phyloP scores from a whole-genome alignment of 495 filamentous ascomycete genomes.

The Zalerion maritima region DNA sequence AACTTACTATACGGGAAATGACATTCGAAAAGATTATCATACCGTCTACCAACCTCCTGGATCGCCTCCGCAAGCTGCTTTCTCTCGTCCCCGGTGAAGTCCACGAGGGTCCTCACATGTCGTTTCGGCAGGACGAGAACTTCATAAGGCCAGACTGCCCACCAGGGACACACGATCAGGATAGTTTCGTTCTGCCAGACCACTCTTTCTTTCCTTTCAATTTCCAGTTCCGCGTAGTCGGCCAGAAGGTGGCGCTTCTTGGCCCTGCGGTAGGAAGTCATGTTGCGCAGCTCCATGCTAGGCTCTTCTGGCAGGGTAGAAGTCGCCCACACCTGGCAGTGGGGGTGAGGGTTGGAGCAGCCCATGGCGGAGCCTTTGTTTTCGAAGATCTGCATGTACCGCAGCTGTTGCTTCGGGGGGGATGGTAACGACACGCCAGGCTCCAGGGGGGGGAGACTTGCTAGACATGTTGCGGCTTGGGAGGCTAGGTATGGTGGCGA shows the following conservation, averaged over 20 bases:
- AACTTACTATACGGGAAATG: constrained; percentile 77
- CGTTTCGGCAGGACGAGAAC: constrained; percentile 75
- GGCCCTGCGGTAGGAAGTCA: constrained; percentile 59
- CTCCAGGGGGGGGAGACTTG: constrained; percentile 25
- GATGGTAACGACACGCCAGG: no score
- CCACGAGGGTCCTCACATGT: constrained; percentile 68
- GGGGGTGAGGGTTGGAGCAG: constrained; percentile 95
- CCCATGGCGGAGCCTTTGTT: constrained; percentile 98
- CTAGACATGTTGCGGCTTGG: no score
- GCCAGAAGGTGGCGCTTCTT: constrained; percentile 58
- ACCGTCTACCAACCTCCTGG: constrained; percentile 72
- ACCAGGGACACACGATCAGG: constrained; percentile 84
- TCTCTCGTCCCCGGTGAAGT: constrained; percentile 55
- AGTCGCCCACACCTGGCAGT: constrained; percentile 93
- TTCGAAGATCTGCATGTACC: constrained; percentile 99
- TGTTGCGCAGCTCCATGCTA: constrained; percentile 55
- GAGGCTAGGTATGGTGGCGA: no score
- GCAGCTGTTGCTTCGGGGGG: constrained; percentile 61
- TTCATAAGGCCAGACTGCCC: constrained; percentile 95
- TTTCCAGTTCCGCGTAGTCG: constrained; percentile 78
- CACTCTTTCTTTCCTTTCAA: constrained; percentile 64
- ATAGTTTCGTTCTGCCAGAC: constrained; percentile 78
- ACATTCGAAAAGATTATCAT: constrained; percentile 95
- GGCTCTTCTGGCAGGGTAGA: constrained; percentile 82
- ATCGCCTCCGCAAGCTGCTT: constrained; percentile 64